A percentile compares a stretch with the other conserved stretches of the same genome.
Conservation (phyloP, 1,139 yeast species). For the Trichomonascaceae sp. region DNA sequence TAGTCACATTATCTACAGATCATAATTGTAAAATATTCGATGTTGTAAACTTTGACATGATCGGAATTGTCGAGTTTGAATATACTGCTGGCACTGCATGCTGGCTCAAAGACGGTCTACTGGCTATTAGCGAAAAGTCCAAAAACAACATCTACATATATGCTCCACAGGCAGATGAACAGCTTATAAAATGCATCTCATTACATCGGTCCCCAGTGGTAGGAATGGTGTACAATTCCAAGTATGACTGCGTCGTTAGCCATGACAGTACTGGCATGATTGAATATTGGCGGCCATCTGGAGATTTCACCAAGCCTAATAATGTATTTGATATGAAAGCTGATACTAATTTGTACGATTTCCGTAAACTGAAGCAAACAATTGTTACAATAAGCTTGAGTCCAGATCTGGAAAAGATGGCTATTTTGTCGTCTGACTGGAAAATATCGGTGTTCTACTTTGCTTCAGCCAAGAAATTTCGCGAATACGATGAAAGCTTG, state of each 20-base stretch:
- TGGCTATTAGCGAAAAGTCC: slow-evolving; percentile 29
- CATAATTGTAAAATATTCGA: slow-evolving; percentile 38
- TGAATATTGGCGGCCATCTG: slow-evolving; percentile 40
- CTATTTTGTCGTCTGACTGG: slow-evolving; percentile 34
- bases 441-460: slow-evolving; percentile 34
- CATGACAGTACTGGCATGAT: slow-evolving; percentile 39
- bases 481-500: slow-evolving; percentile 34
- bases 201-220: slow-evolving; percentile 34
- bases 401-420: slow-evolving; percentile 27
- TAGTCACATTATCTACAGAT: slow-evolving; percentile 34
- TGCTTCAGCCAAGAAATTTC: slow-evolving; percentile 34
- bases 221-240: slow-evolving; percentile 30
- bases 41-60: slow-evolving; percentile 39
- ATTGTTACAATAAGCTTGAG: slow-evolving; percentile 27
- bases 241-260: slow-evolving; percentile 35
- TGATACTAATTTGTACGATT: slow-evolving; percentile 40
- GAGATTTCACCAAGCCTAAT: slow-evolving; percentile 20
- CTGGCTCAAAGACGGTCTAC: slow-evolving; percentile 16
- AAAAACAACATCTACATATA: slow-evolving; percentile 25
- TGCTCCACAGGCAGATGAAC: slow-evolving; percentile 20
- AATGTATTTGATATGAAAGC: slow-evolving; percentile 37
- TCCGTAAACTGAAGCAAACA: slow-evolving; percentile 33
- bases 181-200: slow-evolving; percentile 15
- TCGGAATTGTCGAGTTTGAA: slow-evolving; percentile 30
- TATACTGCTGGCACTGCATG: slow-evolving; percentile 18